Conservation (phyloP, 257 asterid species). For the Nicotiana paniculata region DNA sequence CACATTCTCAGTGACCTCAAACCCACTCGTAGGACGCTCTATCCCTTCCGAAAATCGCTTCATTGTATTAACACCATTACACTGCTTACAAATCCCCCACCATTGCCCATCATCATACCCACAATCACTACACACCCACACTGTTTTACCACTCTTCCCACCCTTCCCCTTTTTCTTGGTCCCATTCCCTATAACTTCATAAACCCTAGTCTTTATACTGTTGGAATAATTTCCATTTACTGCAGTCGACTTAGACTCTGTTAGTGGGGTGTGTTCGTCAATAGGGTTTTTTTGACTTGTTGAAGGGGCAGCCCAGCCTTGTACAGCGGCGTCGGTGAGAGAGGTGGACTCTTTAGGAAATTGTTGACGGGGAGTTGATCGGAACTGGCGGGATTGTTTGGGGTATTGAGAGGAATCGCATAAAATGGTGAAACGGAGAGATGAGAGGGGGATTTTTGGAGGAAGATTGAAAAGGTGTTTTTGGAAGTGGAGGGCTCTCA, state of each 20-base stretch:
- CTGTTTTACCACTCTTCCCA: conserved; percentile 35
- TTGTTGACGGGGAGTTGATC: conserved; percentile 23
- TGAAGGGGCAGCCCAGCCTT: conserved; percentile 23
- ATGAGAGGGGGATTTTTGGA: neutral
- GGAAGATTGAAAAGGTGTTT: conserved; percentile 27
- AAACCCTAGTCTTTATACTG: conserved; percentile 28
- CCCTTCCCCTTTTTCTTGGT: conserved; percentile 46
- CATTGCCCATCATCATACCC: conserved; percentile 86
- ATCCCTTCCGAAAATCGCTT: conserved; percentile 39
- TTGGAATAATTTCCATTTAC: neutral
- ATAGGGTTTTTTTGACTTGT: neutral
- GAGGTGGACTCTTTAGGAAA: conserved; percentile 29
- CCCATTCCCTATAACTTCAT: conserved; percentile 42
- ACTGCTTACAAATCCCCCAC: conserved; percentile 91
- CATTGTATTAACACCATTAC: conserved; percentile 60
- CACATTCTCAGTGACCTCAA: conserved; percentile 45
- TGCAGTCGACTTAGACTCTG: conserved; percentile 10
- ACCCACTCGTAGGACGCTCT: conserved; percentile 29
- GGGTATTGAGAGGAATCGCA: conserved; percentile 26
- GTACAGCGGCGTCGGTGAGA: neutral
- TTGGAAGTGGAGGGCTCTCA: conserved; percentile 41
- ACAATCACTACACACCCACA: conserved; percentile 68
- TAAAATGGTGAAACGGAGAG: conserved; percentile 13
- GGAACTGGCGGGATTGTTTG: conserved; percentile 25
- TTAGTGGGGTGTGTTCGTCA: neutral